A percentile compares a stretch with the other conserved stretches of the same genome.
phyloP scores from a whole-genome alignment of 2,329 filamentous ascomycete species.

The Fusarium circinatum region DNA sequence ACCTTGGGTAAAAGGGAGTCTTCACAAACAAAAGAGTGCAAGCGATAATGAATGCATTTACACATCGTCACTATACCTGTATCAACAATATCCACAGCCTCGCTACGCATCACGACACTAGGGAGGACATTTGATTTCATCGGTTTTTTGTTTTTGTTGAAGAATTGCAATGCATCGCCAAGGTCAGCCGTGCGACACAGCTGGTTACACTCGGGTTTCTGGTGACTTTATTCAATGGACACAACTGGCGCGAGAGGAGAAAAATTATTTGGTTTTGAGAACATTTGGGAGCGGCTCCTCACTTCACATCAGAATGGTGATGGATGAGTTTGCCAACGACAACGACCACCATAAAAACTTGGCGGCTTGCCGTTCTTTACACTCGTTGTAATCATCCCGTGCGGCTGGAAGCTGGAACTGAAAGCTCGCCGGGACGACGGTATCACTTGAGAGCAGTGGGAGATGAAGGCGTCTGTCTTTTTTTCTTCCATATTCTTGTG shows the following conservation, averaged over 20 bases:
- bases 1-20: constrained; percentile 49
- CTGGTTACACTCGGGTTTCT: constrained; percentile 39
- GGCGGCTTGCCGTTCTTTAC: constrained; percentile 59
- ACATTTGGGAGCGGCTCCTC: constrained; percentile 14
- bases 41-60: constrained; percentile 55
- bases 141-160: constrained; percentile 29
- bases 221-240: constrained; percentile 29
- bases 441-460: constrained; percentile 44
- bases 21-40: constrained; percentile 52
- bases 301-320: constrained; percentile 32
- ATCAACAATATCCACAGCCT: constrained; percentile 52
- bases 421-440: constrained; percentile 46
- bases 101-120: constrained; percentile 44
- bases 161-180: constrained; percentile 43
- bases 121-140: constrained; percentile 42
- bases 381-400: constrained; percentile 61
- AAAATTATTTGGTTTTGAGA: constrained; percentile 30
- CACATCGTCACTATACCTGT: constrained; percentile 56
- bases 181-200: constrained; percentile 10
- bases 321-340: constrained; percentile 41
- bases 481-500: constrained; percentile 49
- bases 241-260: constrained; percentile 38
- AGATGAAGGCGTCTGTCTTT: constrained; percentile 19
- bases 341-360: constrained; percentile 38
- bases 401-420: constrained; percentile 51